Evolutionary conservation across 768 basidiomycete species (phyloP).

Genomic region (Leccinum variicolor): DNA sequence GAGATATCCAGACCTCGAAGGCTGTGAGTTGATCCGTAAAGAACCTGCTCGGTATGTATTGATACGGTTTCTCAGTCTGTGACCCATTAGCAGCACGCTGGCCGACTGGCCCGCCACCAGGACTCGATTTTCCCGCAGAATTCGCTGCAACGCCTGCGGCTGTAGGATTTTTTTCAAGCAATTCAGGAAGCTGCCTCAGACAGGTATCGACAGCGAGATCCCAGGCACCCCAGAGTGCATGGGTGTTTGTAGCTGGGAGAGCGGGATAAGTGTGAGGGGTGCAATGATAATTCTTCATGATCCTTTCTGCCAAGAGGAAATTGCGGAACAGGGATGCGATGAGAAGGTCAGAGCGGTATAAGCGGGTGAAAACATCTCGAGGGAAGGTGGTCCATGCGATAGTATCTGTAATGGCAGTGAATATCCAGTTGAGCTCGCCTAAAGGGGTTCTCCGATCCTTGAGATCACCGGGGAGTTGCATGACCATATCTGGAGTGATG

Average conservation of each 20-base stretch:
- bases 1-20: conserved; percentile 97
- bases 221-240: conserved; percentile 96
- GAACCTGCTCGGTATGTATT: conserved; percentile 85
- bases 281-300: conserved; percentile 98
- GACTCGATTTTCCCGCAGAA: conserved; percentile 13
- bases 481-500: conserved; percentile 84
- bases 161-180: conserved; percentile 48
- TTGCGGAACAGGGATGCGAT: conserved; percentile 97
- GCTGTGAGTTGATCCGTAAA: conserved; percentile 96
- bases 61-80: conserved; percentile 49
- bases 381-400: conserved; percentile 99
- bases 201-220: conserved; percentile 95
- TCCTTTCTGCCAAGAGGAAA: conserved; percentile 93
- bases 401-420: conserved; percentile 97
- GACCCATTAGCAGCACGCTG: conserved; percentile 24
- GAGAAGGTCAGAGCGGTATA: conserved; percentile 93
- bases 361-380: conserved; percentile 85
- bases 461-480: conserved; percentile 93
- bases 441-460: conserved; percentile 95
- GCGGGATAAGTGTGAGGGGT: conserved; percentile 92
- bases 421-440: conserved; percentile 99
- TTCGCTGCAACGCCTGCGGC: conserved; percentile 19
- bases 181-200: conserved; percentile 86
- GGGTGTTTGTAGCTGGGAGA: conserved; percentile 94
- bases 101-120: conserved; percentile 8